phyloP scores from a whole-genome alignment of 257 asterid genomes.

The Anisodus acutangulus region DNA sequence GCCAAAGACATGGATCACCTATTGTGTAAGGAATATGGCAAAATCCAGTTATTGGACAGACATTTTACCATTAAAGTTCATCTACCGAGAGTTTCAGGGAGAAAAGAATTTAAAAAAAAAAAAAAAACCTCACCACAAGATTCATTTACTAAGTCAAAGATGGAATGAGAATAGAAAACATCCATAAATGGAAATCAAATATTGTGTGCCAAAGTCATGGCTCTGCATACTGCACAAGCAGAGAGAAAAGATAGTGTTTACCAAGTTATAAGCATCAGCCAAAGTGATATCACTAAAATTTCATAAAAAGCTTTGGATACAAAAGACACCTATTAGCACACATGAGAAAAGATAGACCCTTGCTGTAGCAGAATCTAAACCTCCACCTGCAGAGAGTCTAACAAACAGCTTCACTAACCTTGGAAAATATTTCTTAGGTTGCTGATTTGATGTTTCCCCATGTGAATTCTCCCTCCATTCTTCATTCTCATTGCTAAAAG shows the following conservation, averaged over 20 bases:
- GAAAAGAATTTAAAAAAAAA: background rate
- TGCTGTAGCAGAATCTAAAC: conserved; percentile 10
- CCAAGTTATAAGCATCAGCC: background rate
- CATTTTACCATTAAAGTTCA: background rate
- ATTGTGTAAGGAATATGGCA: background rate
- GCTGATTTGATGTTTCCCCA: conserved; percentile 16
- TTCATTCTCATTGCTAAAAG: conserved; percentile 26
- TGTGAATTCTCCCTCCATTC: conserved; percentile 22
- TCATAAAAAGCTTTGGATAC: background rate
- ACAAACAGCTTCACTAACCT: conserved; percentile 30
- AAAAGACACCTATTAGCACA: background rate
- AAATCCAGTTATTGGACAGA: background rate
- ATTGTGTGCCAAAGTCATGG: background rate
- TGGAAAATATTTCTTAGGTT: conserved; percentile 27
- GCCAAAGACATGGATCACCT: conserved; percentile 15
- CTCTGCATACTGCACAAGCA: background rate
- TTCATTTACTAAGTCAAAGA: background rate
- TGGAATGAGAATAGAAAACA: background rate
- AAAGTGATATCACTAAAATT: conserved; percentile 8
- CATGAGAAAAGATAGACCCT: background rate
- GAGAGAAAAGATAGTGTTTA: background rate
- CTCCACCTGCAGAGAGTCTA: conserved; percentile 5
- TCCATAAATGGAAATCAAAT: background rate
- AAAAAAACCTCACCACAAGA: background rate
- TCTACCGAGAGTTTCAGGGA: background rate